A percentile compares a stretch with the other conserved stretches of the same genome.
These are phyloP conservation scores for Phytophthora fragariae DNA, from an alignment of 352 stramenopile genomes.

Conservation along the genomic window DNA sequence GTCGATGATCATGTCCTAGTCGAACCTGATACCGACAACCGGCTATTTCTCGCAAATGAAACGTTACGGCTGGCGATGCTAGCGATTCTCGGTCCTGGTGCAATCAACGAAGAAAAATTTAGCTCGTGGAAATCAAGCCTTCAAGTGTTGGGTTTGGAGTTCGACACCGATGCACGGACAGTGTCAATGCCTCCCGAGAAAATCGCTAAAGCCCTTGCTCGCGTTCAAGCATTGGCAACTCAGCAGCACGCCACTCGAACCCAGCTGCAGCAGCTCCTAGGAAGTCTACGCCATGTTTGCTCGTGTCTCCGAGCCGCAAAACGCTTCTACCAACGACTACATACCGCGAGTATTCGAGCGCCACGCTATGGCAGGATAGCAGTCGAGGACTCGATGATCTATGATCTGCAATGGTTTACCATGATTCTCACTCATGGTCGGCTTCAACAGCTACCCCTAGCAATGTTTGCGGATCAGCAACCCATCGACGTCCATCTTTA, in stretches of 20 bases:
- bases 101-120: constrained; percentile 1
- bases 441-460: no score
- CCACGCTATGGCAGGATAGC: no score
- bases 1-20: background rate
- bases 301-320: no score
- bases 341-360: no score
- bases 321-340: no score
- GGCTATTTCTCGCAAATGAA: background rate
- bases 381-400: no score
- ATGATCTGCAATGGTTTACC: no score
- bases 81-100: background rate
- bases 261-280: no score
- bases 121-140: background rate
- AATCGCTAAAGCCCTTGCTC: background rate
- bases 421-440: no score
- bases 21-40: background rate
- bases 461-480: no score
- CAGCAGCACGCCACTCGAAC: no score
- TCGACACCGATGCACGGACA: background rate
- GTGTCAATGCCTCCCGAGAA: background rate
- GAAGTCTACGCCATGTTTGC: no score
- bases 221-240: background rate
- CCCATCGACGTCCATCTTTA: background rate
- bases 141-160: background rate
- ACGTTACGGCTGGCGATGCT: background rate